phyloP scores from a whole-genome alignment of 1,139 yeast genomes.

The Sporopachydermia cereana region DNA sequence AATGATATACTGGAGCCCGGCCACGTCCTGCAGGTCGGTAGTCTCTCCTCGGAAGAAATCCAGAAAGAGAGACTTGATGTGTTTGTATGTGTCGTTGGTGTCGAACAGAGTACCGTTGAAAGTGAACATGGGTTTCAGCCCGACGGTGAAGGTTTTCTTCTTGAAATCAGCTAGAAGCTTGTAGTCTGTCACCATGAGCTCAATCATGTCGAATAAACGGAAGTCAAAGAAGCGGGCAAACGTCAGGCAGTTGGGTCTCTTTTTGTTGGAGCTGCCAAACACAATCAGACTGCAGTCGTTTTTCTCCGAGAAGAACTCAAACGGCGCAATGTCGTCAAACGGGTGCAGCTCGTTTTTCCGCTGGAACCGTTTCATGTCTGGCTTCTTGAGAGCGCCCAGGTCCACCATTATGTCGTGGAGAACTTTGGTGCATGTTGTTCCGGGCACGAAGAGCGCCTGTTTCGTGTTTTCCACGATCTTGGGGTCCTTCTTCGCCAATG shows the following conservation, averaged over 20 bases:
- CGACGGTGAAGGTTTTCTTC: constrained; percentile 70
- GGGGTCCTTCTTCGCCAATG: constrained; percentile 78
- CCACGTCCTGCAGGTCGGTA: constrained; percentile 80
- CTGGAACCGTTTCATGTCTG: constrained; percentile 74
- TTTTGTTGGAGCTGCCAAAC: constrained; percentile 73
- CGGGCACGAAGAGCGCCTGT: constrained; percentile 85
- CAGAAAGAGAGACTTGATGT: constrained; percentile 74
- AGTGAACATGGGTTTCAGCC: constrained; percentile 88
- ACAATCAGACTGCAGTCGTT: constrained; percentile 84
- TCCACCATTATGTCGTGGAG: constrained; percentile 88
- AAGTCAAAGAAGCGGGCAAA: constrained; percentile 84
- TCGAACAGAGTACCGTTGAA: constrained; percentile 93
- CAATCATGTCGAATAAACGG: constrained; percentile 89
- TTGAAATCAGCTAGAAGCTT: constrained; percentile 74
- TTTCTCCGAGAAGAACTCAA: constrained; percentile 91
- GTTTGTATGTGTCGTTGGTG: constrained; percentile 74
- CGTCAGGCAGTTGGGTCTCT: constrained; percentile 85
- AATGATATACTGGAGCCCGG: constrained; percentile 86
- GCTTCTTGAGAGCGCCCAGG: constrained; percentile 81
- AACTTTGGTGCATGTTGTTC: constrained; percentile 66
- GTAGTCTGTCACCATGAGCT: constrained; percentile 58
- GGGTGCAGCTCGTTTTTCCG: constrained; percentile 87
- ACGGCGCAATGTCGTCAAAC: constrained; percentile 77
- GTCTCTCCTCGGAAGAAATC: constrained; percentile 83
- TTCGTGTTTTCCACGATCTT: constrained; percentile 85